Evolutionary conservation across 768 basidiomycete species (phyloP), one percentile per base, ranked within the genome.

Genomic region (Leucosporidium scottii): DNA sequence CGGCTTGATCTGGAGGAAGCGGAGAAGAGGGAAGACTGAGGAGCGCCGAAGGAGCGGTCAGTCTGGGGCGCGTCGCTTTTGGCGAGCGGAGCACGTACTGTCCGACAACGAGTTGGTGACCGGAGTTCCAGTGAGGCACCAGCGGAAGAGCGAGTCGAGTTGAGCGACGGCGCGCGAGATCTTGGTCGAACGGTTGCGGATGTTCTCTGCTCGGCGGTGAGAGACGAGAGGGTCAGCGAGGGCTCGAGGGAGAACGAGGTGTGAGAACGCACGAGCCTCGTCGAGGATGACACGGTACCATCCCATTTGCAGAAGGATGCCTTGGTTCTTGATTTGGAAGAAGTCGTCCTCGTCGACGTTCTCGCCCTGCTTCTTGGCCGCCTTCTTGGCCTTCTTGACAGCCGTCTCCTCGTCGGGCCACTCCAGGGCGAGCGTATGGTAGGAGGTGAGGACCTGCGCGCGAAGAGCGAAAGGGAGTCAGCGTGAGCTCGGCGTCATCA

Each of bases 51-150:
- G 1, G 31, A 25, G 31, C 31, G 6, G 55, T 59, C 27, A 47
- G 59, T 25, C 17, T 28, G 39, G 17, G 1, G 28, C 9, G 8
- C 18, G n/a, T 1, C 20, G 8, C 10, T 13, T 10, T 5, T 34
- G 10, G 44, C n/a, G 1, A 48, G 27, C 2, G 15, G 39, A 27
- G n/a, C 5, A 58, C 57, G 10, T 18, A 59, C 59, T 80, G 73
- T 99, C 94, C 56, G 87, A 86, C 23, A 97, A 88, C 60, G 82
- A 87, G 80, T 98, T 98, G 81, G 94, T 87, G 56, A 76, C 27
- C 10, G 67, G 65, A 44, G 89, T 89, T 44, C 87, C 92, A 59
- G 66, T 73, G 61, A 74, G 65, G 20, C 66, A 83, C 89, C 89
- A 90, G 49, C 86, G 81, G 74, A 85, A 82, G 23, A 74, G 80